Base-by-base conservation (phyloP, 2,329 filamentous ascomycete genomes). In the Xylariales sp. region DNA sequence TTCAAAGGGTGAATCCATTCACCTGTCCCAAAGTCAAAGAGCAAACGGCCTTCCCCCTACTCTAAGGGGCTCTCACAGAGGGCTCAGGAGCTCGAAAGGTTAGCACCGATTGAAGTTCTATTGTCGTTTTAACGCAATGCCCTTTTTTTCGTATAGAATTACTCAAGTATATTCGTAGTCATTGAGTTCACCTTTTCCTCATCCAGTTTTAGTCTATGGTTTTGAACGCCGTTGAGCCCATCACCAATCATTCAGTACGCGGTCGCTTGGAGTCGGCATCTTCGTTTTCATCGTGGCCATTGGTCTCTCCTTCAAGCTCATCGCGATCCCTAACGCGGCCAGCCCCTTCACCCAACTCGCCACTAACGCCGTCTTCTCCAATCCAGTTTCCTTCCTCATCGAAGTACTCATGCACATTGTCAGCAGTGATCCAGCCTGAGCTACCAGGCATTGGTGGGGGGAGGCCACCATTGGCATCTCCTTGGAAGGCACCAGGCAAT, bases 341-440 rank as follows among this genome's bases (percentile, higher is more conserved):
- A 2, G 78, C 81, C 7, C 82, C 81, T 40, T 81, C 80, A 30
- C 82, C 82, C 15, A 83, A 65, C 39, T 69, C 70, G 31, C 69
- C 76, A 18, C 63, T 62, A 3, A 48, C 66, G 42, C 56, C 69
- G 28, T 51, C 68, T 7, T 55, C 63, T 6, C 67, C 76, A 46
- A 85, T 83, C 76, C 84, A 91, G 55, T 91, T 89, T 3, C 88
- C 88, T 7, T 89, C 75, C 44, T 76, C 81, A 51, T 93, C 86
- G 60, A 93, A 86, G 55, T 81, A 95, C 49, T 95, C 78, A 46
- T 84, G 72, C 57, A 95, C 82, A 52, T 96, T 97, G 40, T 95
- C 91, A 7, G 87, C 85, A 13, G 91, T 97, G 55, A 97, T 89
- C 86, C 86, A 91, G 0, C 85, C 85, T 0, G 77, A 78, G 34